Base-by-base conservation (phyloP, 2,329 filamentous ascomycete species). In the Exutisphaerella laricina region DNA sequence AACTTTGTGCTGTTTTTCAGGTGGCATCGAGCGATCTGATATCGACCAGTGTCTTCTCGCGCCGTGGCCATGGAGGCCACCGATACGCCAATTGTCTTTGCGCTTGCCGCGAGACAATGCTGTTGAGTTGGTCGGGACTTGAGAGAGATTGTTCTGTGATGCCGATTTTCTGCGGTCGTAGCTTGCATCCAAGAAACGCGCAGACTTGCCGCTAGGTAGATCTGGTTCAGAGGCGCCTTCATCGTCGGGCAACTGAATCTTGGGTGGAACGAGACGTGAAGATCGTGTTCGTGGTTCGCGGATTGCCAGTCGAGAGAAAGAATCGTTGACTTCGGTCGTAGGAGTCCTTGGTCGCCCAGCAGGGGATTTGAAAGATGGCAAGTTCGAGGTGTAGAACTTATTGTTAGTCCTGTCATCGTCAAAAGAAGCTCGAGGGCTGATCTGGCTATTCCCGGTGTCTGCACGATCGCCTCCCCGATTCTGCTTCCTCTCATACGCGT, bases 31-130 rank as follows among this genome's bases (percentile, higher is more conserved):
- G 49, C 68, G 69, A 46, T 77, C 71, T 16, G 75, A 73, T 36
- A 80, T 78, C 54, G 74, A 80, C 78, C 77, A 80, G 40, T 77
- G 70, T 9, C 74, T 68, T 43, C 69, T 46, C 12, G 48, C 48
- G 6, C 52, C 54, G 17, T 49, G 37, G 14, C 30, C 18, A 13
- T 43, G 30, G 12, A 48, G 22, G 16, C 46, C 44, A 18, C 32
- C 38, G 16, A 41, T 29, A n/a, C 32, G 41, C 9, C 23, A 14
- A 10, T 39, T 37, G 8, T 41, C 35, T 25, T 39, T 35, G 9
- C 14, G 30, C 32, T 45, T 41, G 21, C 39, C 25, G 3, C 40
- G 20, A 5, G 45, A 44, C 16, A 46, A 9, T 18, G 30, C 34
- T 20, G 43, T 45, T 13, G 33, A 35, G 12, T 45, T 43, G 4